Evolutionary conservation across 2,329 filamentous ascomycete species (phyloP).

Genomic region (Fusarium paranaense): DNA sequence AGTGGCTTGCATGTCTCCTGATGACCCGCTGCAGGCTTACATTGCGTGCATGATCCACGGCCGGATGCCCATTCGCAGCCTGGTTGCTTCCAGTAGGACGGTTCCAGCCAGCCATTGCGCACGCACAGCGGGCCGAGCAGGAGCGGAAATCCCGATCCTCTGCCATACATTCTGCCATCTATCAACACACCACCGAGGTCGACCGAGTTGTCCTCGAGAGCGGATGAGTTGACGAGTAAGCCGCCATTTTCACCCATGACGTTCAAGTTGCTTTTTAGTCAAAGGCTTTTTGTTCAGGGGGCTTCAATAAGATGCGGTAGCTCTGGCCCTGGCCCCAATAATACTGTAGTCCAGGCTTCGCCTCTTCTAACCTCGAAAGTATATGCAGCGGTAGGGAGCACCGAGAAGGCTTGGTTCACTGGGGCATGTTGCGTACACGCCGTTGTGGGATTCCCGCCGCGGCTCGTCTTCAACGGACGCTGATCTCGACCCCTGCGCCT

Average conservation of each 20-base stretch:
- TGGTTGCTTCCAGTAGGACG: slow-evolving; percentile 2
- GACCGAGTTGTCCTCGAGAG: neutral
- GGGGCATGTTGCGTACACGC: neutral
- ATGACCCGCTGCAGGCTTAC: slow-evolving; percentile 9
- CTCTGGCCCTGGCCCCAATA: neutral
- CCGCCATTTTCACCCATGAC: neutral
- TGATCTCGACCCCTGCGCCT: slow-evolving; percentile 9
- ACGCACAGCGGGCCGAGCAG: neutral
- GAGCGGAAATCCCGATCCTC: neutral
- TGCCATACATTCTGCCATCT: neutral
- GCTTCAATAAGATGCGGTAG: neutral
- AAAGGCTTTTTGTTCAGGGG: neutral
- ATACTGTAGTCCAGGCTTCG: neutral
- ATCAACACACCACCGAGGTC: neutral
- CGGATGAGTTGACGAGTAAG: neutral
- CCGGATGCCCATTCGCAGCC: neutral
- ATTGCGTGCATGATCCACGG: slow-evolving; percentile 15
- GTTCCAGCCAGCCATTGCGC: slow-evolving; percentile 2
- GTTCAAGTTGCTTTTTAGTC: slow-evolving; percentile 8
- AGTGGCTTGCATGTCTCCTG: slow-evolving; percentile 21
- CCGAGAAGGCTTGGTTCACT: neutral
- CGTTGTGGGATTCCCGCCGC: neutral
- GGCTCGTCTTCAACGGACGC: slow-evolving; percentile 19
- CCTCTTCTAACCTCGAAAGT: neutral
- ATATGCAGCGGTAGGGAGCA: neutral